These are phyloP conservation scores for Tillandsia fasciculata DNA, from an alignment of 176 grass and related monocot genomes.

Conservation along the genomic window DNA sequence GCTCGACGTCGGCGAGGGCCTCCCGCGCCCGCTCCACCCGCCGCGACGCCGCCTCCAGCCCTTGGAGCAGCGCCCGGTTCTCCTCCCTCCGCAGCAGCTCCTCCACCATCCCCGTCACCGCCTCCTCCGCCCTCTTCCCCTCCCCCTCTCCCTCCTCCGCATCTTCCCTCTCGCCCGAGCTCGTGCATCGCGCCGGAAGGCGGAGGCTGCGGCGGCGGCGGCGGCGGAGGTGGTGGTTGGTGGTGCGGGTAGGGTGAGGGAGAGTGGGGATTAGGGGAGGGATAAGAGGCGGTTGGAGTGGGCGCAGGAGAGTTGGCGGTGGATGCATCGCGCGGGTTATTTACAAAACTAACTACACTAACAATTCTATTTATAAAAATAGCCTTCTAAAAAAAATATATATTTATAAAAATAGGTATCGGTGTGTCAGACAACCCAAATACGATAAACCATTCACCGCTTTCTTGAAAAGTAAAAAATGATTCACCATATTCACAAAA, in stretches of 20 bases:
- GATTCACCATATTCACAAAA: too few relatives aligned
- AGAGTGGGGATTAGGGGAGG: constrained; percentile 2
- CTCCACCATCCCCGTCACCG: constrained; percentile 39
- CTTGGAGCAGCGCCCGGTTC: constrained; percentile 52
- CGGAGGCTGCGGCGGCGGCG: not conserved
- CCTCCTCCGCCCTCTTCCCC: not conserved
- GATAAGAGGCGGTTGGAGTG: constrained; percentile 11
- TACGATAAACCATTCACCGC: too few relatives aligned
- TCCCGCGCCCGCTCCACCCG: constrained; percentile 70
- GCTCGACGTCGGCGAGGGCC: constrained; percentile 56
- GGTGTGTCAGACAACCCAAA: too few relatives aligned
- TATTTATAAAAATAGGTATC: too few relatives aligned
- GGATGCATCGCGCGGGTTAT: constrained; percentile 23
- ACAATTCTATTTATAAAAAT: too few relatives aligned
- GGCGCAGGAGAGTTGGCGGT: constrained; percentile 26
- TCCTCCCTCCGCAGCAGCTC: constrained; percentile 63
- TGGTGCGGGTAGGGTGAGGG: not conserved
- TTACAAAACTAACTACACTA: too few relatives aligned
- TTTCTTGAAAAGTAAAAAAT: too few relatives aligned
- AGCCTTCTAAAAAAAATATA: too few relatives aligned
- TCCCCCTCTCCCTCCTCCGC: not conserved
- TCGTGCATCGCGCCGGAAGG: constrained; percentile 28
- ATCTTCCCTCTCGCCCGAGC: constrained; percentile 8
- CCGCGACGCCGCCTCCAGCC: constrained; percentile 60
- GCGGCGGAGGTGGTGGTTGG: not conserved